A percentile compares a stretch with the other conserved stretches of the same genome.
Conservation (phyloP, 2,329 filamentous ascomycete species). For the Endothia cerciana region DNA sequence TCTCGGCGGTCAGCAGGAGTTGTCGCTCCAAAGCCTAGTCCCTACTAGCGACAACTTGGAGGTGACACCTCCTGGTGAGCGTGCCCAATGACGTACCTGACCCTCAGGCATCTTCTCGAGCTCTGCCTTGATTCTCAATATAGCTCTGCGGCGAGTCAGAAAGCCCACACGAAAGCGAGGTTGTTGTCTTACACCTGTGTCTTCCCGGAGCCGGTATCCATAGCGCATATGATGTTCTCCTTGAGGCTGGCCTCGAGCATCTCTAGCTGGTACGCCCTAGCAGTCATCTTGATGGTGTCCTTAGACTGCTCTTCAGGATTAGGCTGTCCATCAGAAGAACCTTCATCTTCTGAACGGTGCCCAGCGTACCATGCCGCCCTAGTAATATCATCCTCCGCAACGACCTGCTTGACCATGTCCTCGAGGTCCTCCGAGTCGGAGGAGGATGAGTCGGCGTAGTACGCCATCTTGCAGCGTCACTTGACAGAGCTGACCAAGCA, state of each 20-base stretch:
- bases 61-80: background rate
- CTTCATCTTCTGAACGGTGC: background rate
- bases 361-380: slow-evolving; percentile 17
- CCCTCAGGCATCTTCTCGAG: slow-evolving; percentile 55
- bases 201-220: slow-evolving; percentile 82
- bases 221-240: slow-evolving; percentile 73
- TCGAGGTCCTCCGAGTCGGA: slow-evolving; percentile 35
- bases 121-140: slow-evolving; percentile 69
- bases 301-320: background rate
- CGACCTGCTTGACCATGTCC: slow-evolving; percentile 79
- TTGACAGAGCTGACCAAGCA: background rate
- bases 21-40: background rate
- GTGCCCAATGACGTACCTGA: slow-evolving; percentile 50
- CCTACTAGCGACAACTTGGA: background rate
- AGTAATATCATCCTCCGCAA: slow-evolving; percentile 63
- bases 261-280: slow-evolving; percentile 72
- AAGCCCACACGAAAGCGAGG: background rate
- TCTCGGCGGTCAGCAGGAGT: slow-evolving; percentile 27
- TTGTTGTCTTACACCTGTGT: slow-evolving; percentile 67
- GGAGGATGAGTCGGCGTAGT: slow-evolving; percentile 22
- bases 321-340: background rate
- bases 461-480: slow-evolving; percentile 24
- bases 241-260: slow-evolving; percentile 74
- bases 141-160: slow-evolving; percentile 51
- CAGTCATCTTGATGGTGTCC: slow-evolving; percentile 39